phyloP scores from a whole-genome alignment of 2,329 filamentous ascomycete species.

The Periconia macrospinosa region DNA sequence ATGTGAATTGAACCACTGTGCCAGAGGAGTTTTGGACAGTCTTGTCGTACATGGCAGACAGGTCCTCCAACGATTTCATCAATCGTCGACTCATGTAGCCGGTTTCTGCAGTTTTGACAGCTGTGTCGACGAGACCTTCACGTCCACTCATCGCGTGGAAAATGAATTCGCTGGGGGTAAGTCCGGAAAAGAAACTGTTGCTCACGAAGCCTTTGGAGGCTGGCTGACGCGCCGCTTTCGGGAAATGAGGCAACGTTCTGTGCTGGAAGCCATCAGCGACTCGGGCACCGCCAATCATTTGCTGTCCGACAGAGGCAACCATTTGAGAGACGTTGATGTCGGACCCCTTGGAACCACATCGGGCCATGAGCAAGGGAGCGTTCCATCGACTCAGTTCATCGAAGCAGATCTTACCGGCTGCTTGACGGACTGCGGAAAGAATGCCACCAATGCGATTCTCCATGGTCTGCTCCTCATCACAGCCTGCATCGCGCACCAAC shows the following conservation, averaged over 20 bases:
- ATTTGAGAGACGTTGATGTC: slow-evolving; percentile 99
- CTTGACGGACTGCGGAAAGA: slow-evolving; percentile 86
- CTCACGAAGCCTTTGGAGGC: slow-evolving; percentile 94
- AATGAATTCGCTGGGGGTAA: slow-evolving; percentile 89
- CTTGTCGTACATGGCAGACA: slow-evolving; percentile 90
- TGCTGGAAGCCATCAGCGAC: slow-evolving; percentile 97
- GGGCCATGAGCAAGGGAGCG: slow-evolving; percentile 93
- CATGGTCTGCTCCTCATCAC: slow-evolving; percentile 87
- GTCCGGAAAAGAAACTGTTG: slow-evolving; percentile 94
- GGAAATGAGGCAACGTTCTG: slow-evolving; percentile 90
- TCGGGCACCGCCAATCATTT: slow-evolving; percentile 93
- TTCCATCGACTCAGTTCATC: slow-evolving; percentile 88
- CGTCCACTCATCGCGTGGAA: slow-evolving; percentile 98
- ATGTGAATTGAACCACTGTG: slow-evolving; percentile 93
- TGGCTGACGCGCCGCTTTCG: slow-evolving; percentile 89
- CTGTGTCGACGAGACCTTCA: slow-evolving; percentile 98
- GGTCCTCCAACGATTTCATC: slow-evolving; percentile 97
- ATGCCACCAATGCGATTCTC: slow-evolving; percentile 91
- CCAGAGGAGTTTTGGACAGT: slow-evolving; percentile 90
- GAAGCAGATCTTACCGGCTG: slow-evolving; percentile 89
- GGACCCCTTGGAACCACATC: slow-evolving; percentile 94
- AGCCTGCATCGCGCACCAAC: slow-evolving; percentile 83
- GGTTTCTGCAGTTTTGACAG: slow-evolving; percentile 97
- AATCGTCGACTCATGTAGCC: slow-evolving; percentile 98
- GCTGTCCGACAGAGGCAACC: slow-evolving; percentile 95